Evolutionary conservation across 768 basidiomycete genomes (phyloP), one percentile per base, ranked within the genome.

Genomic region (Dentipellis sp.): DNA sequence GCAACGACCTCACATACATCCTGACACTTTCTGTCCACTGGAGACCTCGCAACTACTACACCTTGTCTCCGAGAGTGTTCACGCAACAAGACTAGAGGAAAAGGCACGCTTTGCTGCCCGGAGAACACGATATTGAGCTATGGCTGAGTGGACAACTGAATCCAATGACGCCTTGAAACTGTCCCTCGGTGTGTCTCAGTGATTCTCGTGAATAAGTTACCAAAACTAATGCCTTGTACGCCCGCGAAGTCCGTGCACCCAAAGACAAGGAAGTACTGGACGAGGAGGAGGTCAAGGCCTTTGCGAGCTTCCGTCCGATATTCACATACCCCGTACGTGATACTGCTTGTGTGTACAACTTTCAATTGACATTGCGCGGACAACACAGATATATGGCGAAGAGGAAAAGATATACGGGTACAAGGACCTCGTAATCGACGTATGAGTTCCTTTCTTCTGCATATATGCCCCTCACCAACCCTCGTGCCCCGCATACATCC

Each of bases 341-440:
- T 48, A 16, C 42, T 10, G 19, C 34, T 29, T 22, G 2, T 40
- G 23, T 36, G 7, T 50, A 22, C 3, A 50, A 29, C 23, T 11
- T 19, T 42, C 37, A 40, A n/a, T 37, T 21, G 17, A 39, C 49
- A n/a, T n/a, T n/a, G n/a, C n/a, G n/a, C 19, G 35, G 16, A 21
- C n/a, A 58, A 45, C 52, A 12, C 50, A 92, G 90, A 94, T 99
- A 65, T 97, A 84, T 66, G 95, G 95, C 53, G 92, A 97, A 64
- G 89, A 95, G 53, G 94, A 99, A 72, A 94, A 86, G 72, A 86
- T 98, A 55, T 97, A 95, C 67, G 95, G 95, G 2, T 98, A 97
- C 71, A 79, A 83, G 59, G 86, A 86, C 64, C 77, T 99, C 36
- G 68, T 78, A 23, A 86, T 98, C 63, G 83, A 95, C 66, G 94